phyloP scores from a whole-genome alignment of 208 protist genomes.

The Trypanosoma avium region DNA sequence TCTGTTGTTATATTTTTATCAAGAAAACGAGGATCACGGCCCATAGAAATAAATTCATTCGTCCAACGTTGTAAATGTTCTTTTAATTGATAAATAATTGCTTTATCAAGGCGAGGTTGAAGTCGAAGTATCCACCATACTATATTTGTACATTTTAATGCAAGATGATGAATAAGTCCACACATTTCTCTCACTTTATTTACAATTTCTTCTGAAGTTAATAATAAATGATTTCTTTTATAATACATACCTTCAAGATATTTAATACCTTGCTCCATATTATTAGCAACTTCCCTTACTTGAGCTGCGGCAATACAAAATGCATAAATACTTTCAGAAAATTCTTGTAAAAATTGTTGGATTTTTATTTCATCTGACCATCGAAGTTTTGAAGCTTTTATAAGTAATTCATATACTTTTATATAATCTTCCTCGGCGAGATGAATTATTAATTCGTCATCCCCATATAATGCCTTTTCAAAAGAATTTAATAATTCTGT shows the following conservation, averaged over 20 bases:
- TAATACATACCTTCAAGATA: slow-evolving; percentile 30
- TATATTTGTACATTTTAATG: slow-evolving; percentile 55
- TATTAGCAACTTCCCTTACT: slow-evolving; percentile 49
- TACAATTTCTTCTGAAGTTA: slow-evolving; percentile 59
- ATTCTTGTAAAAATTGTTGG: slow-evolving; percentile 49
- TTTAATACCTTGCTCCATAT: slow-evolving; percentile 52
- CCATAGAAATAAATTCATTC: slow-evolving; percentile 82
- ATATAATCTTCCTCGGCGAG: slow-evolving; percentile 80
- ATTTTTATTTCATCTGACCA: slow-evolving; percentile 68
- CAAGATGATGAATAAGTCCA: slow-evolving; percentile 49
- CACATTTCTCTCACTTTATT: slow-evolving; percentile 60
- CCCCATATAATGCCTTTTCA: slow-evolving; percentile 67
- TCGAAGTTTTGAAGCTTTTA: slow-evolving; percentile 48
- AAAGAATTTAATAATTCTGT: slow-evolving; percentile 61
- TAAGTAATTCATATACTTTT: slow-evolving; percentile 55
- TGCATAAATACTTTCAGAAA: slow-evolving; percentile 57
- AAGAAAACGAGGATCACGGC: slow-evolving; percentile 62
- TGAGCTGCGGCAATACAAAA: slow-evolving; percentile 59
- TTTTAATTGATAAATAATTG: slow-evolving; percentile 63
- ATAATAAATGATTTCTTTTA: too few relatives aligned
- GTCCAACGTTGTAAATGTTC: slow-evolving; percentile 78
- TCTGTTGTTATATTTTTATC: slow-evolving; percentile 56
- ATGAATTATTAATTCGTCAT: slow-evolving; percentile 75
- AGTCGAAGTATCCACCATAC: slow-evolving; percentile 67
- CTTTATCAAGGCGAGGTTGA: slow-evolving; percentile 73